Percentiles rank a stretch among this genome's conserved stretches.
Conservation (phyloP, 2,329 filamentous ascomycete genomes). For the Coniochaeta prunicola region DNA sequence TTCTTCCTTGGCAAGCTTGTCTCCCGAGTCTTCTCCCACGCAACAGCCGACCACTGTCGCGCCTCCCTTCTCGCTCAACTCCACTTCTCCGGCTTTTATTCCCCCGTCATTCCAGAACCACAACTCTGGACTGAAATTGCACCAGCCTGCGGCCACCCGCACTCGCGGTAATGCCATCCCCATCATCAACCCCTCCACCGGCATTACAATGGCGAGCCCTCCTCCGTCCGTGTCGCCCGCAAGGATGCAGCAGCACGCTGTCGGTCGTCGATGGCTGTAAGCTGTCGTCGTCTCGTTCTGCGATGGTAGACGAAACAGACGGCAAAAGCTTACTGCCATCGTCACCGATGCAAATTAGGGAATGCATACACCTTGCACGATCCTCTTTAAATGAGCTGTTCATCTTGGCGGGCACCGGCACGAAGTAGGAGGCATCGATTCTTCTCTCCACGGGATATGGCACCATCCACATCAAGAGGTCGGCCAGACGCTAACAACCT, state of each 20-base stretch:
- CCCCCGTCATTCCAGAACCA: constrained; percentile 61
- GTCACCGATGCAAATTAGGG: constrained; percentile 27
- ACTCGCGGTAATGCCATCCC: constrained; percentile 84
- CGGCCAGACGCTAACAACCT: constrained; percentile 19
- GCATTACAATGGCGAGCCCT: constrained; percentile 81
- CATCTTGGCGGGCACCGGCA: constrained; percentile 44
- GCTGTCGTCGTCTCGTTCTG: constrained; percentile 11
- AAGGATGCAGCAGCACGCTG: constrained; percentile 48
- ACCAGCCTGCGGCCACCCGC: constrained; percentile 85
- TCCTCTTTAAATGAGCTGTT: constrained; percentile 29
- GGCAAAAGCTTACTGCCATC: constrained; percentile 15
- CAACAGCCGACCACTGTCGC: constrained; percentile 78
- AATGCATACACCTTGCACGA: constrained; percentile 26
- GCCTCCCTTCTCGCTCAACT: constrained; percentile 68
- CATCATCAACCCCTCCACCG: constrained; percentile 93
- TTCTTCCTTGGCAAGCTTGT: constrained; percentile 90
- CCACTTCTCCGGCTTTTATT: constrained; percentile 57
- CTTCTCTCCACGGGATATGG: constrained; percentile 23
- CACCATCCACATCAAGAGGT: constrained; percentile 13
- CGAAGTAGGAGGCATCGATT: constrained; percentile 37
- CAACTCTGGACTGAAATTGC: constrained; percentile 66
- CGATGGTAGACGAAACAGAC: neutral
- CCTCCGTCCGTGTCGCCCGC: constrained; percentile 62
- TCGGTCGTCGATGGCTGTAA: constrained; percentile 45
- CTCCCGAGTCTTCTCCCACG: constrained; percentile 83